A percentile compares a stretch with the other conserved stretches of the same genome.
phyloP scores from a whole-genome alignment of 768 basidiomycete species.

The Leccinellum luteum region DNA sequence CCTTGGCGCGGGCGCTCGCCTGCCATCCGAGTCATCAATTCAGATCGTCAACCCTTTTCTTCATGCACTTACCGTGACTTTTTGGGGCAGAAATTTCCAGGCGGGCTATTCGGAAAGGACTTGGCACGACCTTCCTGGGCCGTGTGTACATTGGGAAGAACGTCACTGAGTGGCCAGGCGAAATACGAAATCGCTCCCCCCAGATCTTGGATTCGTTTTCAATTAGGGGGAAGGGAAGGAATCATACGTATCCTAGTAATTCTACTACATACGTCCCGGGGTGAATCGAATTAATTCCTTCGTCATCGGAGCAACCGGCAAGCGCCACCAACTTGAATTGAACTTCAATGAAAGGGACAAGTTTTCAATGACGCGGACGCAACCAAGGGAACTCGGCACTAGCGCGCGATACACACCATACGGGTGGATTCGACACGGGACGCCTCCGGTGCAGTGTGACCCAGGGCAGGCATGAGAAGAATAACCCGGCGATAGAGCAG shows the following conservation, averaged over 20 bases:
- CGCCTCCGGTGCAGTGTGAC: constrained; percentile 3
- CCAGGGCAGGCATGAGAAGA: constrained; percentile 3
- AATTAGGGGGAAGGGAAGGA: not conserved
- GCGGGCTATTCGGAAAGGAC: not conserved
- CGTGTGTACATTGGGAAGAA: not conserved
- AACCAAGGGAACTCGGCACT: not conserved
- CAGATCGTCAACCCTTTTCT: not conserved
- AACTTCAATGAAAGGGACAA: not conserved
- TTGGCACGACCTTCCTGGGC: not conserved
- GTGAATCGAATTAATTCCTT: not conserved
- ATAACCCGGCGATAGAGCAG: not conserved
- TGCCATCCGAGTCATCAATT: not conserved
- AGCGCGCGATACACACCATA: not conserved
- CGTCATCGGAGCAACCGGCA: not conserved
- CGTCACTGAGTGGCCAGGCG: not conserved
- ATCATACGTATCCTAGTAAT: too few species aligned
- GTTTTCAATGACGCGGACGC: too few species aligned
- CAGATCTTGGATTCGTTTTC: not conserved
- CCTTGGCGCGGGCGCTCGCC: not conserved
- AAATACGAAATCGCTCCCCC: not conserved
- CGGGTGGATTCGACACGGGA: not conserved
- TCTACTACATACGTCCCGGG: not conserved
- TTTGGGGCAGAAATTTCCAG: not conserved
- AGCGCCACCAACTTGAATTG: not conserved
- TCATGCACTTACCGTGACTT: not conserved